These are phyloP conservation scores for Quercus phellos DNA, from an alignment of 331 rosid genomes.

Conservation along the genomic window DNA sequence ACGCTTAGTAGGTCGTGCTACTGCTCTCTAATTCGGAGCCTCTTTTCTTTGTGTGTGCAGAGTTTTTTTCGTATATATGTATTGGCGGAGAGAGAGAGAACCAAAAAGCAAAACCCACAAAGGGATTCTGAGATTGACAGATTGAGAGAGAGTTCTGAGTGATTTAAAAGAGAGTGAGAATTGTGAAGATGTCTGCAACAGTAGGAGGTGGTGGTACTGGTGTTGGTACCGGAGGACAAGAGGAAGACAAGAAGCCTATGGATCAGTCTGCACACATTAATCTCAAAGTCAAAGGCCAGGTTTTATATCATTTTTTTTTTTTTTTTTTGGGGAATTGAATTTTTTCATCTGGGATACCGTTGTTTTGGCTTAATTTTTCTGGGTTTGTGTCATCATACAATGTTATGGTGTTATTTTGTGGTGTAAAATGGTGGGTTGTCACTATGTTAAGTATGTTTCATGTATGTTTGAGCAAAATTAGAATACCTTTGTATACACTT, in stretches of 20 bases:
- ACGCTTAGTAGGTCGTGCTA: not conserved
- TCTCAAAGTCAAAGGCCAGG: slow-evolving; percentile 81
- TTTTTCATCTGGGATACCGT: no score
- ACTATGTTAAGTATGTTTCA: no score
- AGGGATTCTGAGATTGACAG: no score
- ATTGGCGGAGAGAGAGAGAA: not conserved
- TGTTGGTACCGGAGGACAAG: slow-evolving; percentile 16
- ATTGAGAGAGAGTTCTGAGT: no score
- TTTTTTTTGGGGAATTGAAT: no score
- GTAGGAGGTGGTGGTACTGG: slow-evolving; percentile 25
- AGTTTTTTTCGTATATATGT: not conserved
- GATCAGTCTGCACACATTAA: slow-evolving; percentile 54
- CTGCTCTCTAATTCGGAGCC: not conserved
- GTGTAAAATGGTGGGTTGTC: no score
- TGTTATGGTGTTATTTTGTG: no score
- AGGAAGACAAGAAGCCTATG: slow-evolving; percentile 47
- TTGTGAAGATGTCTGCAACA: slow-evolving; percentile 44
- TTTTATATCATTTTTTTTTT: not conserved
- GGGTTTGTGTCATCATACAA: no score
- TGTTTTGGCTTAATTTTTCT: no score
- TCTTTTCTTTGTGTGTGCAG: not conserved
- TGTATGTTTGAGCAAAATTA: no score
- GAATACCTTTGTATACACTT: no score
- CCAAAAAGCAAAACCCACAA: no score
- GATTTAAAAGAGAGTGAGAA: not conserved